Conservation (phyloP, 768 basidiomycete species). For the Rhodotorula babjevae region DNA sequence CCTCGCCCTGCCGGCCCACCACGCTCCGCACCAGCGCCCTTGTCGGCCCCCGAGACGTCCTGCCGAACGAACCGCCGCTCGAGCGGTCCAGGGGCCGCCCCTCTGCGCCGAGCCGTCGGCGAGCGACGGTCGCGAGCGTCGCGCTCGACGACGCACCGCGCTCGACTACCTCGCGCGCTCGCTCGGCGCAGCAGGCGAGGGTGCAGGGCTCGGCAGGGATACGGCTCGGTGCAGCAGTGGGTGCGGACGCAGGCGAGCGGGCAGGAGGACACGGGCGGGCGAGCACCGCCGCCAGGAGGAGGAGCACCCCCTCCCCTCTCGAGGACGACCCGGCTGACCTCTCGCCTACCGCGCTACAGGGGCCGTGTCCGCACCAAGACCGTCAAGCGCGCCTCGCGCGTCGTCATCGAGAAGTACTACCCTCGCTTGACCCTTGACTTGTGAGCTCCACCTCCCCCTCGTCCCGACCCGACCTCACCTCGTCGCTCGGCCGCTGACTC, state of each 20-base stretch:
- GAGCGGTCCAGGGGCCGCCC: background rate
- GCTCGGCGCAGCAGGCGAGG: too few relatives aligned
- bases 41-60: too few relatives aligned
- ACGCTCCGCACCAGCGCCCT: background rate
- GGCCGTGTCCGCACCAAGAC: slow-evolving; percentile 99
- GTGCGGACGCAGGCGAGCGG: too few relatives aligned
- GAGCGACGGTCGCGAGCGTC: too few relatives aligned
- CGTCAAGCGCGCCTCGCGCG: slow-evolving; percentile 97
- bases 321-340: background rate
- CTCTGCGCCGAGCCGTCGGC: too few relatives aligned
- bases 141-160: too few relatives aligned
- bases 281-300: background rate
- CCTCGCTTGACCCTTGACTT: slow-evolving; percentile 98
- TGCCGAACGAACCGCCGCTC: background rate
- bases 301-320: background rate
- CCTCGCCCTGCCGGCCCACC: background rate
- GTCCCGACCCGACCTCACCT: background rate
- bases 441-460: slow-evolving; percentile 52
- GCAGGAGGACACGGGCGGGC: too few relatives aligned
- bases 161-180: too few relatives aligned
- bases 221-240: too few relatives aligned
- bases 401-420: slow-evolving; percentile 99
- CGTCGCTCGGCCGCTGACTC: background rate
- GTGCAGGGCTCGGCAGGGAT: too few relatives aligned
- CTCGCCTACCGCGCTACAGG: slow-evolving; percentile 53